Evolutionary conservation across 352 stramenopile genomes (phyloP), one percentile per base, ranked within the genome.

Genomic region (Nothophytophthora sp.): DNA sequence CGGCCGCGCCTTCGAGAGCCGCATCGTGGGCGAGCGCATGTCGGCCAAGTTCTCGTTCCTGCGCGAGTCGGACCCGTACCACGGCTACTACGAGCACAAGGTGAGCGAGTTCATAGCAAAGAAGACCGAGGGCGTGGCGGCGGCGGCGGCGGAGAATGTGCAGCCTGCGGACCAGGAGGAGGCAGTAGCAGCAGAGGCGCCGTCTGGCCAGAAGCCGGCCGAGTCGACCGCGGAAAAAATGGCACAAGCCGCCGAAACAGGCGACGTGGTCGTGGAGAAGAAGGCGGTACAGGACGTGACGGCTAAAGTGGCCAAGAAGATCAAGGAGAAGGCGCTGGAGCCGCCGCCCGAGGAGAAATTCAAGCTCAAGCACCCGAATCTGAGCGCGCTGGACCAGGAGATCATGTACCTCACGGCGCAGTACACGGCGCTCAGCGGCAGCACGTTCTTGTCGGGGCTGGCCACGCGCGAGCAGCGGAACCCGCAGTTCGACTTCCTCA

Each of bases 61-160:
- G 63, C 88, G 95, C 35, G 67, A 80, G 22, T 71, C 81, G 12
- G 95, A 98, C 48, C 97, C 97, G 33, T 99, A 99, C 72, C 91
- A 99, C 74, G 92, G 94, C 18, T 99, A 99, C 78, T 99, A 99
- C 63, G 96, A 99, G 85, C 80, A 98, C 65, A 96, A 97, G 52
- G 97, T 99, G 49, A 65, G 63, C 38, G 82, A 96, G 53, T 73
- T 97, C 70, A 62, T 90, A 12, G 75, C 79, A 20, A 58, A 74
- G 25, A 76, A 80, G 18, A 57, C 52, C 15, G 46, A 75, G 12
- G 33, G 39, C 6, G 27, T 43, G 4, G 25, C 46, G 22, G 42
- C 38, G 6, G 19, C 43, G 18, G 54, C 55, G 28, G n/a, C 50
- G 1, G 6, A 68, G n/a, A 29, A 69, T 29, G 54, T 61, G 22